These are phyloP conservation scores for Dianthus caryophyllus DNA, from an alignment of 148 eudicot species.

Conservation along the genomic window DNA sequence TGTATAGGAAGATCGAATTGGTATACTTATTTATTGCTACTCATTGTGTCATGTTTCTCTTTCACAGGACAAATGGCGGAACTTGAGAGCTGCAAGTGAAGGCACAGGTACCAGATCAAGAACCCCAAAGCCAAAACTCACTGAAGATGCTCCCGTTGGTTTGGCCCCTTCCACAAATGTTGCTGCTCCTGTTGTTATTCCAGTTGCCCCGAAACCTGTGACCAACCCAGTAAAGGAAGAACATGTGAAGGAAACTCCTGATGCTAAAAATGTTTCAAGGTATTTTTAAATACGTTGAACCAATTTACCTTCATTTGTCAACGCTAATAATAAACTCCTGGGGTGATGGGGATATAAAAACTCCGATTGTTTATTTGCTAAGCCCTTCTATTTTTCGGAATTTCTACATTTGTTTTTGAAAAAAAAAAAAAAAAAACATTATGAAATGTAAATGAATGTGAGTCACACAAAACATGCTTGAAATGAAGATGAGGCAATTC, in stretches of 20 bases:
- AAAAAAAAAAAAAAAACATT: too few relatives aligned
- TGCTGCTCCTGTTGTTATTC: slow-evolving; percentile 24
- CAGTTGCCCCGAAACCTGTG: slow-evolving; percentile 31
- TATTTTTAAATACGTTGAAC: slow-evolving; percentile 11
- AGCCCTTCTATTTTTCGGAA: too few relatives aligned
- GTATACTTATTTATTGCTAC: neutral
- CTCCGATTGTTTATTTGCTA: too few relatives aligned
- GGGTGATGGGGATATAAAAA: neutral
- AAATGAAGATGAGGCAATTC: too few relatives aligned
- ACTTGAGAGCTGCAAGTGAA: slow-evolving; percentile 73
- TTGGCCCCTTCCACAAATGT: slow-evolving; percentile 28
- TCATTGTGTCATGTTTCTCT: slow-evolving; percentile 19
- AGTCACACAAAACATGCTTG: too few relatives aligned
- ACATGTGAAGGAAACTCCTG: slow-evolving; percentile 43
- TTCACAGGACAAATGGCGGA: slow-evolving; percentile 89
- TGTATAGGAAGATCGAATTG: neutral
- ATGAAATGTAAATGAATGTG: too few relatives aligned
- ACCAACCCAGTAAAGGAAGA: slow-evolving; percentile 52
- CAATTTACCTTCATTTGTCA: neutral
- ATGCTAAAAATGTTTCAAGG: slow-evolving; percentile 60
- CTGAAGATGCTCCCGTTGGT: slow-evolving; percentile 32
- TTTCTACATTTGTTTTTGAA: too few relatives aligned
- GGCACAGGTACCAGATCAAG: slow-evolving; percentile 63
- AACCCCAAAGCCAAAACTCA: slow-evolving; percentile 42
- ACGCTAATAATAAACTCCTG: neutral